Evolutionary conservation across 2,329 filamentous ascomycete genomes (phyloP), one percentile per base, ranked within the genome.

Genomic region (Apiospora hydei): DNA sequence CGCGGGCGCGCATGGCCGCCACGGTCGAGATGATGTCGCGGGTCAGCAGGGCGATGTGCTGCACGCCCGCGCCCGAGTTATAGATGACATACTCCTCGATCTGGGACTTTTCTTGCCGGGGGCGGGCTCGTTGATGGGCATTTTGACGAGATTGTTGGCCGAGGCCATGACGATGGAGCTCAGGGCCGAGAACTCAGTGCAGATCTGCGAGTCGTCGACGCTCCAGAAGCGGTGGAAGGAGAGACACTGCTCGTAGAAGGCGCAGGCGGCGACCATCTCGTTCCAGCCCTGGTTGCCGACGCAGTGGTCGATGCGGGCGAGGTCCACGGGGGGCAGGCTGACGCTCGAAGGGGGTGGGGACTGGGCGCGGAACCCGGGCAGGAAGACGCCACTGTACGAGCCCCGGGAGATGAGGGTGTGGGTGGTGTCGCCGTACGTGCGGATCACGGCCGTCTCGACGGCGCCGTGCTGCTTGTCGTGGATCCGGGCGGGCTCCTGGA

Each of bases 201-300:
- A 94, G 84, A 98, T 97, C 81, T 97, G 91, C 77, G 90, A 93
- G 86, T 98, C 96, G 82, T 98, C 96, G 72, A 98, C 95, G 71
- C 92, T 94, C 96, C 96, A 98, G 91, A 98, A 98, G 76, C 95
- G 94, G 86, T 98, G 95, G 89, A 98, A 98, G 71, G 92, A 93
- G 41, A 98, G 92, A 74, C 92, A 93, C 74, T 91, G 90, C 85
- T 98, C 95, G 85, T 98, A 98, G 83, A 93, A 91, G 71, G 84
- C 86, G 80, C 89, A 91, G 47, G 89, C 89, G 16, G 86, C 86
- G 73, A 86, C 85, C 90, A 98, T 97, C 82, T 95, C 92, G 82
- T 95, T 88, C 96, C 96, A 98, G 83, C 94, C 93, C 86, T 98
- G 95, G 86, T 98, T 98, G 76, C 96, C 96, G 77, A 98, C 96